Evolutionary conservation across 1,284 basidiomycete genomes (phyloP).

Genomic region (Anthracocystis walkeri): DNA sequence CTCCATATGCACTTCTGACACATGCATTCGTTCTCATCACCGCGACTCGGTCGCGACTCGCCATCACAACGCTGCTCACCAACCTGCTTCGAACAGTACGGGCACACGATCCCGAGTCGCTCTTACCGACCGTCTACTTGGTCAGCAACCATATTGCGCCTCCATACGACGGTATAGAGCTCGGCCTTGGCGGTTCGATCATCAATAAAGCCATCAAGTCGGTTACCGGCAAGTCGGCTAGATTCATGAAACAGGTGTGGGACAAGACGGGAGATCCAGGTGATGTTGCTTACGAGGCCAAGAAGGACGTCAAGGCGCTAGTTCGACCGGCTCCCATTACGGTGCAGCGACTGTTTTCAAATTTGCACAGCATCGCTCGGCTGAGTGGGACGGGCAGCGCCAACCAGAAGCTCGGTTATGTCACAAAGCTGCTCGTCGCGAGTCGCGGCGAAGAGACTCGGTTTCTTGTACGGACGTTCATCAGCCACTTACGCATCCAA

Average conservation of each 20-base stretch:
- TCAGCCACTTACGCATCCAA: constrained; percentile 82
- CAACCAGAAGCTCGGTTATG: constrained; percentile 81
- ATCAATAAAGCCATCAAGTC: constrained; percentile 84
- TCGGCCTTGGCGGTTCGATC: constrained; percentile 74
- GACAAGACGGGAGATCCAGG: constrained; percentile 65
- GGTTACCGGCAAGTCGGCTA: constrained; percentile 80
- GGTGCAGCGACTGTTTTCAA: constrained; percentile 62
- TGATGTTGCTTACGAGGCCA: constrained; percentile 67
- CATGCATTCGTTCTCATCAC: constrained; percentile 80
- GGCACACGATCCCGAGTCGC: constrained; percentile 77
- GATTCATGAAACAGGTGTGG: constrained; percentile 76
- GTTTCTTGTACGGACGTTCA: constrained; percentile 84
- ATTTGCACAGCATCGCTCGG: constrained; percentile 70
- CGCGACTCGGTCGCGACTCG: constrained; percentile 82
- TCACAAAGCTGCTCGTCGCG: constrained; percentile 84
- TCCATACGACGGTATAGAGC: constrained; percentile 70
- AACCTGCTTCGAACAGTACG: constrained; percentile 82
- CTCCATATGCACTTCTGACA: constrained; percentile 85
- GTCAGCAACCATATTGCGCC: constrained; percentile 87
- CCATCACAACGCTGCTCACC: constrained; percentile 82
- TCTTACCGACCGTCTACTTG: constrained; percentile 86
- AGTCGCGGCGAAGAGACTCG: constrained; percentile 87
- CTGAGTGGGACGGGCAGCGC: constrained; percentile 81
- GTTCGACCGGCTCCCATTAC: constrained; percentile 61
- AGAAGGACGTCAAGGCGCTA: constrained; percentile 63